Evolutionary conservation across 352 stramenopile species (phyloP), one percentile per base, ranked within the genome.

Genomic region (Elongisporangium prolatum): DNA sequence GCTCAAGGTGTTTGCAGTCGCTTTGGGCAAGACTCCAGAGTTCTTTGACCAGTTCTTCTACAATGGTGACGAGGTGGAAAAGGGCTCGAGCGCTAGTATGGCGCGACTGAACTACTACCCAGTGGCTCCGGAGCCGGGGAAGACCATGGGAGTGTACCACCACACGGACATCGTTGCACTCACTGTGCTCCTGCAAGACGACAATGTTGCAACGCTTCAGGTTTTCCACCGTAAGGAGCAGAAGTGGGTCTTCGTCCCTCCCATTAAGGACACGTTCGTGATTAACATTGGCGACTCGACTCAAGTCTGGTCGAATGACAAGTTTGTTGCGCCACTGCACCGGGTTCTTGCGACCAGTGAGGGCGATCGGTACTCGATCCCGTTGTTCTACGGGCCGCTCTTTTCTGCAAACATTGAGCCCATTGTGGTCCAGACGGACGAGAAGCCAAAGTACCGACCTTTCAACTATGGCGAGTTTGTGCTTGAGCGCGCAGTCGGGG

Each of bases 71-170:
- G n/a, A n/a, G n/a, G n/a, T n/a, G n/a, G n/a, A n/a, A n/a, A n/a
- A n/a, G n/a, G n/a, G n/a, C n/a, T n/a, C 44, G 40, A 88, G 93
- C 64, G 90, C 81, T 9, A 90, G 72, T 21, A 95, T 90, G 63
- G 61, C 95, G 47, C 69, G 89, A 48, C 67, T 93, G 38, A 97
- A 97, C 64, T 86, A 89, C 64, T 97, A 97, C 67, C 89, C 88
- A 11, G 48, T 75, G 2, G 55, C 64, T 13, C 58, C 68, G 7
- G 60, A 71, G 17, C 59, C 63, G 17, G 58, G 21, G 37, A 62
- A 50, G 17, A 56, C 60, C 21, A 69, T 75, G 64, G 64, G 60
- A 22, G 60, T 75, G 18, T 62, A 72, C 57, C 65, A 68, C 48
- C 74, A 84, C 74, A 87, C 72, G 4, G 77, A 87, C 52, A 64